Percentiles rank a stretch among this genome's conserved stretches.
Evolutionary conservation across 345 rosid species (phyloP).

Genomic region (Linum trigynum): DNA sequence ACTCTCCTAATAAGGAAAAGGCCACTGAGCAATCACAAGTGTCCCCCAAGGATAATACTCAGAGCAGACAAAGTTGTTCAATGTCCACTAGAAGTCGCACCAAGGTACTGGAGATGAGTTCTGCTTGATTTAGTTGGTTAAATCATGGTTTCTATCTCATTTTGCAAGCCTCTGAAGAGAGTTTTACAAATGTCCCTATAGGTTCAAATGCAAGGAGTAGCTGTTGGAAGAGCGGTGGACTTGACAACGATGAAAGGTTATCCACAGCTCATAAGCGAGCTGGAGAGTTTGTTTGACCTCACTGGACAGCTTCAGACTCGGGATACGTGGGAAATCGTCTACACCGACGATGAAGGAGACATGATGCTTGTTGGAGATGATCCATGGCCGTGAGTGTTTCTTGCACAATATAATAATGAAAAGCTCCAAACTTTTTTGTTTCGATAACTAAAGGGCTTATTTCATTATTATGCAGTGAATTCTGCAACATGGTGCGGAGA

Average conservation of each 20-base stretch:
- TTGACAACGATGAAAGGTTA: constrained; percentile 22
- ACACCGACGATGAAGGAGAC: constrained; percentile 29
- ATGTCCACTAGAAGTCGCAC: constrained; percentile 21
- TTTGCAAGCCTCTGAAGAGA: constrained; percentile 4
- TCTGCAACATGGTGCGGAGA: constrained; percentile 27
- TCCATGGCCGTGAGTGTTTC: constrained; percentile 26
- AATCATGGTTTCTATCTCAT: neutral
- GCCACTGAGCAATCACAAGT: constrained; percentile 32
- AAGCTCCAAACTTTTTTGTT: neutral
- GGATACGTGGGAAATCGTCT: constrained; percentile 26
- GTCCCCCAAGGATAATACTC: constrained; percentile 45
- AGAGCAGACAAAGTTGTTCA: constrained; percentile 35
- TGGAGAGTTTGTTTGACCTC: constrained; percentile 23
- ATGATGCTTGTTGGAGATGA: constrained; percentile 32
- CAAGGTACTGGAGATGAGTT: constrained; percentile 14
- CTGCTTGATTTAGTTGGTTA: neutral
- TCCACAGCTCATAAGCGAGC: constrained; percentile 20
- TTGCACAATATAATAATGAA: neutral
- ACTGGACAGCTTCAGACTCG: constrained; percentile 22
- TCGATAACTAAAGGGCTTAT: no score
- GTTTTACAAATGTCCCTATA: constrained; percentile 7
- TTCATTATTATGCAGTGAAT: constrained; percentile 11
- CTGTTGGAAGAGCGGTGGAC: constrained; percentile 29
- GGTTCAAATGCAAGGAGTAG: constrained; percentile 29
- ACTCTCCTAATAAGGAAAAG: constrained; percentile 42